Conservation (phyloP, 2,329 filamentous ascomycete genomes). For the Byssochlamys sp. region DNA sequence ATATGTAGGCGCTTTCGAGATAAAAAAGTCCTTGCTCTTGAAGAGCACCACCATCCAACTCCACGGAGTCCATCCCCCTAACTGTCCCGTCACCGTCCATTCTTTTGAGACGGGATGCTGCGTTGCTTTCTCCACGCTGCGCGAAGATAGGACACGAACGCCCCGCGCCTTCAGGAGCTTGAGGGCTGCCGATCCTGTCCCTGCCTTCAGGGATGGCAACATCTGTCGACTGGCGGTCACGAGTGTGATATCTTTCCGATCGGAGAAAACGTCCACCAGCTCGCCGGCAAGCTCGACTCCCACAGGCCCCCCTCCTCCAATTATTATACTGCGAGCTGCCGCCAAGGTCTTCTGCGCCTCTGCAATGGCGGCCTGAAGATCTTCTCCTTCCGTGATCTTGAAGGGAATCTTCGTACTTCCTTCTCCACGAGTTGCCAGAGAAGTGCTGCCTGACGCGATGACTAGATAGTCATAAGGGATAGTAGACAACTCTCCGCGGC, state of each 20-base stretch:
- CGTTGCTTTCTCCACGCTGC: conserved; percentile 3
- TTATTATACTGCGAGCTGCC: conserved; percentile 35
- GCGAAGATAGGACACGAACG: conserved; percentile 5
- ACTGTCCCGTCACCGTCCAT: conserved; percentile 9
- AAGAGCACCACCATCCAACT: conserved; percentile 8
- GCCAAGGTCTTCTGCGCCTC: conserved; percentile 26
- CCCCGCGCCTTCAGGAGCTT: conserved; percentile 5
- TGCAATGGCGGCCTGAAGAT: conserved; percentile 23
- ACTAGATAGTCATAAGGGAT: conserved; percentile 47
- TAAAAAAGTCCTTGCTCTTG: conserved; percentile 14
- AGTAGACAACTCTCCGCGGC: conserved; percentile 14
- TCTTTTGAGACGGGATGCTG: conserved; percentile 4
- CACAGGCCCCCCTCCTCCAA: conserved; percentile 41
- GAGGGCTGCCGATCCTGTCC: conserved; percentile 2
- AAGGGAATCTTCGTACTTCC: conserved; percentile 27
- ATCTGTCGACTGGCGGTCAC: conserved; percentile 8
- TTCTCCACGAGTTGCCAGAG: conserved; percentile 30
- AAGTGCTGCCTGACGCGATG: conserved; percentile 46
- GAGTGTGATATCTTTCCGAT: conserved; percentile 26
- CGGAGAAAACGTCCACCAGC: conserved; percentile 31
- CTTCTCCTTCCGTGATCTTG: conserved; percentile 33
- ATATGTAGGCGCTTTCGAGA: neutral
- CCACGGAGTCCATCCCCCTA: conserved; percentile 5
- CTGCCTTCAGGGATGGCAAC: conserved; percentile 1
- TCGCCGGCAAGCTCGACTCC: conserved; percentile 44